A percentile compares a stretch with the other conserved stretches of the same genome.
phyloP scores from a whole-genome alignment of 2,329 filamentous ascomycete genomes.

The Beauveria medogensis region DNA sequence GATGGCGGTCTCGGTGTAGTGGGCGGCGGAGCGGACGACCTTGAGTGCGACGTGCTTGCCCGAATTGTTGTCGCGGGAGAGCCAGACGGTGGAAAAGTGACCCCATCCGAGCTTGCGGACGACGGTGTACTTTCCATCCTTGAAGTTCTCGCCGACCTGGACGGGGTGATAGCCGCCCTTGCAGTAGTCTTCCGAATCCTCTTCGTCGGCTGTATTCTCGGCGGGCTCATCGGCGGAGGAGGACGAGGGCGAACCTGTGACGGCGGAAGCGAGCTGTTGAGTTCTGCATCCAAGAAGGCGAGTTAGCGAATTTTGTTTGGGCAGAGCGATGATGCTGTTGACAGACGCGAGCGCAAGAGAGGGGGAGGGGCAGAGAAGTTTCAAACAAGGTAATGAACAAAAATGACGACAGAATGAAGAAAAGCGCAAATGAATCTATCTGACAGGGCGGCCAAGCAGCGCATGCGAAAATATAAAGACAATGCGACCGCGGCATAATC shows the following conservation, averaged over 20 bases:
- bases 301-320: slow-evolving; percentile 15
- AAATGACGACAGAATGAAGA: neutral
- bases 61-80: slow-evolving; percentile 73
- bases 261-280: slow-evolving; percentile 46
- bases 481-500: neutral
- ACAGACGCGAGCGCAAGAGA: neutral
- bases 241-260: slow-evolving; percentile 68
- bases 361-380: neutral
- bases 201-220: slow-evolving; percentile 93
- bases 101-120: slow-evolving; percentile 97
- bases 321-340: neutral
- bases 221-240: slow-evolving; percentile 74
- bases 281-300: slow-evolving; percentile 31
- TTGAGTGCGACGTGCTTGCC: slow-evolving; percentile 96
- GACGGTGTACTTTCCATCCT: slow-evolving; percentile 92
- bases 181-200: slow-evolving; percentile 98
- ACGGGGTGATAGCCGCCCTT: slow-evolving; percentile 98
- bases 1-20: slow-evolving; percentile 97
- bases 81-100: slow-evolving; percentile 96
- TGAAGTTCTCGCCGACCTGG: slow-evolving; percentile 89
- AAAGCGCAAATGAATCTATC: neutral
- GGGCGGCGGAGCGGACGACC: slow-evolving; percentile 91
- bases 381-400: neutral
- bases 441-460: neutral
- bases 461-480: neutral